A percentile compares a stretch with the other conserved stretches of the same genome.
These are phyloP conservation scores for Lyophyllum shimeji DNA, from an alignment of 768 basidiomycete genomes.

Conservation along the genomic window DNA sequence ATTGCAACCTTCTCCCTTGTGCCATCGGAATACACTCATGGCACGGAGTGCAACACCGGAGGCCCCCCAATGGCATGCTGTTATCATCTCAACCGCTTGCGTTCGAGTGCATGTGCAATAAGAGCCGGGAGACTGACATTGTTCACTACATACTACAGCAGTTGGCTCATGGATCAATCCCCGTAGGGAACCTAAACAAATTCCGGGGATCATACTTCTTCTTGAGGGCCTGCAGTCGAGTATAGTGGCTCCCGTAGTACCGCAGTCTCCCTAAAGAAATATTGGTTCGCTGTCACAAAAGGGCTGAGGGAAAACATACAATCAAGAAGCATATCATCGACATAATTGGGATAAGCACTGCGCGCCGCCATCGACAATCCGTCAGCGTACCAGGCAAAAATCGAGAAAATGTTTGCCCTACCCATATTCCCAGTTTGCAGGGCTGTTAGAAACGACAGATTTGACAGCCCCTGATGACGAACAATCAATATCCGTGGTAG, in stretches of 20 bases:
- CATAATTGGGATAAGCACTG: constrained; percentile 39
- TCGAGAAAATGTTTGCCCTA: neutral
- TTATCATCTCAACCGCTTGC: too few relatives aligned
- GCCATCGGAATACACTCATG: too few relatives aligned
- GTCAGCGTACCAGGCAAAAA: neutral
- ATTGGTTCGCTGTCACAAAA: neutral
- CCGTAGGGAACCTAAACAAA: constrained; percentile 39
- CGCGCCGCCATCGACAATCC: neutral
- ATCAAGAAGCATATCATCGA: constrained; percentile 33
- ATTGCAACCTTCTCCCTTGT: too few relatives aligned
- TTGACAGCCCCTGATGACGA: constrained; percentile 22
- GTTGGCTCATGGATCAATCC: constrained; percentile 17
- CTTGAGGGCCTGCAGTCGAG: constrained; percentile 31
- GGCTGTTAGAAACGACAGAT: constrained; percentile 25
- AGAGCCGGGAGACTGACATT: neutral
- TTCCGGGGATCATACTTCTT: constrained; percentile 32
- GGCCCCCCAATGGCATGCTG: too few relatives aligned
- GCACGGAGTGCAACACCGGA: too few relatives aligned
- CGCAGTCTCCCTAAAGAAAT: constrained; percentile 27
- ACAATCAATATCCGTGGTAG: neutral
- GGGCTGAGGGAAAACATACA: constrained; percentile 21
- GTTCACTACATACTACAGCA: constrained; percentile 6
- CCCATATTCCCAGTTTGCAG: constrained; percentile 29
- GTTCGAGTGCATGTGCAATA: too few relatives aligned
- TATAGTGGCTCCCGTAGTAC: constrained; percentile 34